phyloP scores from a whole-genome alignment of 129 eudicot species.

The Logfia minima region DNA sequence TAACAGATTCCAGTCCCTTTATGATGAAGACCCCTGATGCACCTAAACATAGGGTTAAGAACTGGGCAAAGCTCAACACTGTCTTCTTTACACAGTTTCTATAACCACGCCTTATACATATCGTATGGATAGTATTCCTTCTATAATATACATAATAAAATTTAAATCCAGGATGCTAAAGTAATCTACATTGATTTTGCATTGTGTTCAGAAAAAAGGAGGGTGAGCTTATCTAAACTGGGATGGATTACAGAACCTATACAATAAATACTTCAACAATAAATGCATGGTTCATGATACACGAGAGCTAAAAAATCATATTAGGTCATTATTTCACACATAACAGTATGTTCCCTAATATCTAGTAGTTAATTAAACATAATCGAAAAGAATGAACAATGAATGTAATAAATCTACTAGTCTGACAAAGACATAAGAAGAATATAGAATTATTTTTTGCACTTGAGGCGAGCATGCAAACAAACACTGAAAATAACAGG shows the following conservation, averaged over 20 bases:
- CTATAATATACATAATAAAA: no score
- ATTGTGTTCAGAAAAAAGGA: background rate
- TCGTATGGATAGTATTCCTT: no score
- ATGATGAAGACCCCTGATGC: no score
- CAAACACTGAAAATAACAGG: background rate
- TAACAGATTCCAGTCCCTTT: no score
- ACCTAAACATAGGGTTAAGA: no score
- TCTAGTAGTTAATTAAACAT: background rate
- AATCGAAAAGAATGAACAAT: constrained; percentile 1
- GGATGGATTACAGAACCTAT: background rate
- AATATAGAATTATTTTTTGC: background rate
- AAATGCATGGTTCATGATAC: background rate
- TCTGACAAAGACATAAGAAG: background rate
- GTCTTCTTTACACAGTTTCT: no score
- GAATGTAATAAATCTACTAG: background rate
- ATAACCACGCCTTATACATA: no score
- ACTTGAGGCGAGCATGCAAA: constrained; percentile 17
- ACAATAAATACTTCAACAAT: background rate
- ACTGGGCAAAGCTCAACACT: no score
- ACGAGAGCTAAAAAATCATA: background rate
- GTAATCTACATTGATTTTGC: background rate
- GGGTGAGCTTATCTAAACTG: background rate
- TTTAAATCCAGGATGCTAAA: background rate
- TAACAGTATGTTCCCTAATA: background rate
- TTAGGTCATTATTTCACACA: background rate